Conservation (phyloP, 169 alveolate species). For the Plasmodium vivax region DNA sequence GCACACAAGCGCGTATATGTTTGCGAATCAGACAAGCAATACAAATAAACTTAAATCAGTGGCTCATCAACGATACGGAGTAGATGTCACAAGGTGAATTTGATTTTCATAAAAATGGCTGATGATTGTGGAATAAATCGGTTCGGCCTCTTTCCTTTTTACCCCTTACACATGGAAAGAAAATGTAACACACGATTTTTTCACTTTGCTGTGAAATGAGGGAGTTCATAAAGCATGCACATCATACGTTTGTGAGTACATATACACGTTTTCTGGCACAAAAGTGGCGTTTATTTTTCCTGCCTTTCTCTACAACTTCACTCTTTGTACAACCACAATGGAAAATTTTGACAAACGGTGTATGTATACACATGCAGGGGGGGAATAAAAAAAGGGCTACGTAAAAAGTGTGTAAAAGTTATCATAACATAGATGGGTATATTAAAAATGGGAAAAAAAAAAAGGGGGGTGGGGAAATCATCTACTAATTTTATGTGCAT, state of each 20-base stretch:
- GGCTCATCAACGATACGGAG: slow-evolving; percentile 1
- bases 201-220: not conserved
- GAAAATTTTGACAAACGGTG: slow-evolving; percentile 24
- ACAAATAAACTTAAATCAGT: slow-evolving; percentile 26
- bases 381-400: slow-evolving; percentile 6
- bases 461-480: not conserved
- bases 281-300: not conserved
- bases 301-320: slow-evolving; percentile 6
- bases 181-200: not conserved
- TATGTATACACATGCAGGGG: slow-evolving; percentile 5
- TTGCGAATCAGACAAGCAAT: slow-evolving; percentile 56
- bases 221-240: not conserved
- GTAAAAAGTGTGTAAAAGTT: slow-evolving; percentile 5
- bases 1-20: not conserved
- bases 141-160: not conserved
- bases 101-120: slow-evolving; percentile 35
- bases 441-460: slow-evolving; percentile 7
- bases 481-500: slow-evolving; percentile 9
- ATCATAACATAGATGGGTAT: not conserved
- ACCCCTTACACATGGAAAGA: not conserved
- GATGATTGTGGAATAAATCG: slow-evolving; percentile 46
- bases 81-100: slow-evolving; percentile 7
- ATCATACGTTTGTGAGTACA: not conserved
- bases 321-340: slow-evolving; percentile 53
- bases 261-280: not conserved